phyloP scores from a whole-genome alignment of 345 rosid species.

The Carallia pectinifolia region DNA sequence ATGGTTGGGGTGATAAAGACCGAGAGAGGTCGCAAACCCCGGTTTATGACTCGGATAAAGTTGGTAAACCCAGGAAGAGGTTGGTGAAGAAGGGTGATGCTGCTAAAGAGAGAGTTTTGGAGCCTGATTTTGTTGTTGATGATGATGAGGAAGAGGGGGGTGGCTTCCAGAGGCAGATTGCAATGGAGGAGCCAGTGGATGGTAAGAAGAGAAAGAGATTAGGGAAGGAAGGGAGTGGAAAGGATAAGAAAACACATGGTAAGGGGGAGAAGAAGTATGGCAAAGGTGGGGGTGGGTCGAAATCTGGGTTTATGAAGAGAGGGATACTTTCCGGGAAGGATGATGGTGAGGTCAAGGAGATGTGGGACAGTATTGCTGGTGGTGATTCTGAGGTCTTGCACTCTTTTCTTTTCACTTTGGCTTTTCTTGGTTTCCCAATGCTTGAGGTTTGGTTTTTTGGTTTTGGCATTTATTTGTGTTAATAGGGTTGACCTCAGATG shows the following conservation, averaged over 20 bases:
- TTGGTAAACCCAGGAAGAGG: slow-evolving; percentile 72
- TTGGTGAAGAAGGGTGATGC: slow-evolving; percentile 66
- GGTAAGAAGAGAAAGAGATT: slow-evolving; percentile 56
- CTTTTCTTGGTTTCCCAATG: neutral
- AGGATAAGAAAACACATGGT: slow-evolving; percentile 49
- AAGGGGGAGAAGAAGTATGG: slow-evolving; percentile 41
- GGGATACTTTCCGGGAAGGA: slow-evolving; percentile 31
- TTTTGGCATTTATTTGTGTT: no score
- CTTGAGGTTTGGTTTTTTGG: neutral
- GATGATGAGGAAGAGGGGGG: slow-evolving; percentile 32
- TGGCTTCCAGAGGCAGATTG: slow-evolving; percentile 41
- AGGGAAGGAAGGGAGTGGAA: slow-evolving; percentile 42
- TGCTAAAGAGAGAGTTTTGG: slow-evolving; percentile 20
- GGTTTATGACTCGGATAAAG: slow-evolving; percentile 59
- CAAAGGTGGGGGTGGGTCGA: slow-evolving; percentile 39
- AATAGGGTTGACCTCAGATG: no score
- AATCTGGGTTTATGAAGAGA: slow-evolving; percentile 33
- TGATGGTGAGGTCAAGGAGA: slow-evolving; percentile 79
- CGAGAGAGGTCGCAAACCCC: slow-evolving; percentile 63
- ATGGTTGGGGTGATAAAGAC: slow-evolving; percentile 46
- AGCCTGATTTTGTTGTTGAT: slow-evolving; percentile 57
- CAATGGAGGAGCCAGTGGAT: slow-evolving; percentile 18
- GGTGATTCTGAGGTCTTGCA: slow-evolving; percentile 75
- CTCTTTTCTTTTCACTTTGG: neutral
- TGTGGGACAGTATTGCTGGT: slow-evolving; percentile 91